These are phyloP conservation scores for Acacia confusa DNA, from an alignment of 306 rosid species.

Conservation along the genomic window DNA sequence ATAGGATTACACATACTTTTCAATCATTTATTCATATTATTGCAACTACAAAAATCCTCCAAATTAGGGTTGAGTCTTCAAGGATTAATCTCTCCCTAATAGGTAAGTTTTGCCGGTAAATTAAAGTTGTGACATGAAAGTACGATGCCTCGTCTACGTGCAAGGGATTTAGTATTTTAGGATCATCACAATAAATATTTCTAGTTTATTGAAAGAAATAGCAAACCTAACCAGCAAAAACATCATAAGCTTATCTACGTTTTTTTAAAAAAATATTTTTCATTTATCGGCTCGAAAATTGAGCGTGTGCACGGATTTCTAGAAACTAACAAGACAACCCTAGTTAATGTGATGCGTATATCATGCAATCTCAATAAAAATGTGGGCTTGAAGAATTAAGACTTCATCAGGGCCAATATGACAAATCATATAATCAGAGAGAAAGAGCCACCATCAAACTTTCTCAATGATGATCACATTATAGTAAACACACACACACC, in stretches of 20 bases:
- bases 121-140: constrained; percentile 22
- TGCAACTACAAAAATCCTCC: constrained; percentile 29
- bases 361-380: constrained; percentile 8
- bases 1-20: constrained; percentile 29
- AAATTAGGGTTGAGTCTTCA: constrained; percentile 21
- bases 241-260: neutral
- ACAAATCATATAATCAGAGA: neutral
- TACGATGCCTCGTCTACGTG: constrained; percentile 13
- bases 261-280: too few relatives aligned
- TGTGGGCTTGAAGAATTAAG: constrained; percentile 17
- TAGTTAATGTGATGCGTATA: neutral
- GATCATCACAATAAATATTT: too few relatives aligned
- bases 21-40: constrained; percentile 19
- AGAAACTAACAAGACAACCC: neutral
- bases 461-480: constrained; percentile 11
- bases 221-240: neutral
- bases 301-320: neutral
- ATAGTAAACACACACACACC: neutral
- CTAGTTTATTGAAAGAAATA: neutral
- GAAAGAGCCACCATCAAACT: constrained; percentile 28
- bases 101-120: constrained; percentile 26
- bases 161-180: constrained; percentile 9
- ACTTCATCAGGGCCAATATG: constrained; percentile 6
- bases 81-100: constrained; percentile 7
- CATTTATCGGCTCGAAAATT: neutral